Percentiles rank a stretch among this genome's conserved stretches.
Evolutionary conservation across 805 yeast species (phyloP).

Genomic region (Ogataea neopini): DNA sequence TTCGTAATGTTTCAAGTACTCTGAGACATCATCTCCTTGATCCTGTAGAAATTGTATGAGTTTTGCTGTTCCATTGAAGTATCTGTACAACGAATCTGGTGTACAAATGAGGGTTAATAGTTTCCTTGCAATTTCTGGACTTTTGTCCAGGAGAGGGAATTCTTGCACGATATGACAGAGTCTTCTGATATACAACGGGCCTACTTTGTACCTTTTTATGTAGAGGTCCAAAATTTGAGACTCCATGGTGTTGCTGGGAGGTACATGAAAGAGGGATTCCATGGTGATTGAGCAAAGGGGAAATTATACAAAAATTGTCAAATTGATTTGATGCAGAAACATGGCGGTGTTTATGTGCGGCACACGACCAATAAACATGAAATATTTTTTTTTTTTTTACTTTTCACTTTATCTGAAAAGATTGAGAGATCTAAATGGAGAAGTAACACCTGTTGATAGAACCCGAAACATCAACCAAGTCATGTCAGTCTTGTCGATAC

Average conservation of each 20-base stretch:
- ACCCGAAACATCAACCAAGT: too few species aligned
- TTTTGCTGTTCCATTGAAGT: conserved; percentile 18
- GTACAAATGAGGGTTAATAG: conserved; percentile 19
- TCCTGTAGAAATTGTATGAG: conserved; percentile 11
- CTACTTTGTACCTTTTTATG: conserved; percentile 13
- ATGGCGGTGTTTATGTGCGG: neutral
- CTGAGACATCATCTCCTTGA: conserved; percentile 10
- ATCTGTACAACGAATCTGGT: conserved; percentile 15
- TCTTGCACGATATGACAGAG: conserved; percentile 20
- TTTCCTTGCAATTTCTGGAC: conserved; percentile 4
- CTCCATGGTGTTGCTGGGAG: conserved; percentile 3
- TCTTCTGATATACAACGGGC: conserved; percentile 25
- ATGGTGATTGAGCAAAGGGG: neutral
- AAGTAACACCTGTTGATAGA: too few species aligned
- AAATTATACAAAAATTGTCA: neutral
- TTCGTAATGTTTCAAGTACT: conserved; percentile 12
- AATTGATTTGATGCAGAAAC: neutral
- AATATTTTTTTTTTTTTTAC: neutral
- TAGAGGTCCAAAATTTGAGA: conserved; percentile 13
- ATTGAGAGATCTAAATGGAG: too few species aligned
- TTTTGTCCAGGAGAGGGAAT: conserved; percentile 12
- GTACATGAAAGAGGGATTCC: neutral
- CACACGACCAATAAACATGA: neutral
- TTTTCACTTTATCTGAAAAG: neutral
- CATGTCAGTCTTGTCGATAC: neutral